Conservation (phyloP, 1,284 basidiomycete genomes). For the Bjerkandera adusta region DNA sequence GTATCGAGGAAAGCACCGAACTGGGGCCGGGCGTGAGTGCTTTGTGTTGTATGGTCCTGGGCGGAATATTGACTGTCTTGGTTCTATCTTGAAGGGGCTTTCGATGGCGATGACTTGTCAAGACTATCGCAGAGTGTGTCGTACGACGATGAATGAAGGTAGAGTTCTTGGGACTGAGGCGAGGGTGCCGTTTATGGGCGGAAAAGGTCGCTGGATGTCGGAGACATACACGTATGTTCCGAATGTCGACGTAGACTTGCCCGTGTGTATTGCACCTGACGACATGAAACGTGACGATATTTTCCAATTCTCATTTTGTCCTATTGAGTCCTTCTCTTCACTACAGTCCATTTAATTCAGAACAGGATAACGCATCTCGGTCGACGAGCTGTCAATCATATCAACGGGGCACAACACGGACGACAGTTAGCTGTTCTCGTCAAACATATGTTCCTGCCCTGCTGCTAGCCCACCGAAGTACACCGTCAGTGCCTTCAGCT, state of each 20-base stretch:
- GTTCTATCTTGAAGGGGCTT: conserved; percentile 13
- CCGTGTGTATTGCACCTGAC: no score
- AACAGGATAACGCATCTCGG: no score
- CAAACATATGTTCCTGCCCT: conserved; percentile 63
- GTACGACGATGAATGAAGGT: conserved; percentile 11
- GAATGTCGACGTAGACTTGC: no score
- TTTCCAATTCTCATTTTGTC: neutral
- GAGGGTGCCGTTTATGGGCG: no score
- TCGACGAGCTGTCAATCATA: no score
- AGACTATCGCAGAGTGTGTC: conserved; percentile 9
- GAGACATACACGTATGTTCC: no score
- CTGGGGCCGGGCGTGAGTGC: conserved; percentile 24
- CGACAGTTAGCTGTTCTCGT: conserved; percentile 7
- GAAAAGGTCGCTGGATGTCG: no score
- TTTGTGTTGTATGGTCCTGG: neutral
- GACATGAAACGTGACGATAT: no score
- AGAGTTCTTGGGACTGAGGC: neutral
- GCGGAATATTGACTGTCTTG: neutral
- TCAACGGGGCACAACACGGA: neutral
- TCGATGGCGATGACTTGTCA: conserved; percentile 16
- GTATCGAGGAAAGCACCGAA: conserved; percentile 26
- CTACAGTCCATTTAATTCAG: neutral
- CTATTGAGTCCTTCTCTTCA: neutral
- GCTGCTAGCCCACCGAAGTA: conserved; percentile 75
- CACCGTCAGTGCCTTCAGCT: conserved; percentile 82